phyloP scores from a whole-genome alignment of 495 filamentous ascomycete genomes.

The Lasiosphaeria ovina region DNA sequence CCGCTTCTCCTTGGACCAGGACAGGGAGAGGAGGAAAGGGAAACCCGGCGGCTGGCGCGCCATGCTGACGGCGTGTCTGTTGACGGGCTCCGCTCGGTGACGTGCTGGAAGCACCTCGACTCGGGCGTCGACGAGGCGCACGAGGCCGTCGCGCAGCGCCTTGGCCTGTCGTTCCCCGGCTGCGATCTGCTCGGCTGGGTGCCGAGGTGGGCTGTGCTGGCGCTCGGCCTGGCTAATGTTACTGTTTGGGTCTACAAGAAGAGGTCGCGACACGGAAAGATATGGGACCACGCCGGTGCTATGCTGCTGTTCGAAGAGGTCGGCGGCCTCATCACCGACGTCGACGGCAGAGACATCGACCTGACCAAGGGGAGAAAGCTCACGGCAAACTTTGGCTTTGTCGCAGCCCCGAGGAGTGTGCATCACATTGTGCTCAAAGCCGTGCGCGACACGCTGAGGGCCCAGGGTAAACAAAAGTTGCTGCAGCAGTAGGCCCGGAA shows the following conservation, averaged over 20 bases:
- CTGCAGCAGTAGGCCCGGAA: background rate
- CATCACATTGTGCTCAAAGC: conserved; percentile 37
- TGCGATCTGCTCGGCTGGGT: conserved; percentile 63
- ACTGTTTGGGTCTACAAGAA: conserved; percentile 61
- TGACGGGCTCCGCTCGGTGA: conserved; percentile 36
- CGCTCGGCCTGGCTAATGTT: conserved; percentile 57
- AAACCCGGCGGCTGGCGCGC: conserved; percentile 13
- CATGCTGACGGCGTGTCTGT: conserved; percentile 32
- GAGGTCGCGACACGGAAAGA: conserved; percentile 52
- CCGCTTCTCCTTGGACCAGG: conserved; percentile 31
- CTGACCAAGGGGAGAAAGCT: conserved; percentile 44
- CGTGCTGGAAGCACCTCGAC: conserved; percentile 38
- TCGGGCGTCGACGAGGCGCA: conserved; percentile 47
- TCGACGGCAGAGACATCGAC: conserved; percentile 55
- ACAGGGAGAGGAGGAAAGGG: background rate
- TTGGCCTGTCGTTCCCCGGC: conserved; percentile 49
- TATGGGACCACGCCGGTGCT: conserved; percentile 72
- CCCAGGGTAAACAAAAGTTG: conserved; percentile 17
- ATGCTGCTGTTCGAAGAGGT: conserved; percentile 66
- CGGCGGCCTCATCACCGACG: conserved; percentile 61
- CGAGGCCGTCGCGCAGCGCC: conserved; percentile 41
- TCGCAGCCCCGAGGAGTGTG: conserved; percentile 39
- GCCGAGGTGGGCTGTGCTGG: conserved; percentile 61
- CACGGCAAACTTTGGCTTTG: conserved; percentile 48
- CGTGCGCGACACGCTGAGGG: conserved; percentile 34